Percentiles rank a stretch among this genome's conserved stretches.
phyloP scores from a whole-genome alignment of 208 protist species.

The Wallacemonas sp. region DNA sequence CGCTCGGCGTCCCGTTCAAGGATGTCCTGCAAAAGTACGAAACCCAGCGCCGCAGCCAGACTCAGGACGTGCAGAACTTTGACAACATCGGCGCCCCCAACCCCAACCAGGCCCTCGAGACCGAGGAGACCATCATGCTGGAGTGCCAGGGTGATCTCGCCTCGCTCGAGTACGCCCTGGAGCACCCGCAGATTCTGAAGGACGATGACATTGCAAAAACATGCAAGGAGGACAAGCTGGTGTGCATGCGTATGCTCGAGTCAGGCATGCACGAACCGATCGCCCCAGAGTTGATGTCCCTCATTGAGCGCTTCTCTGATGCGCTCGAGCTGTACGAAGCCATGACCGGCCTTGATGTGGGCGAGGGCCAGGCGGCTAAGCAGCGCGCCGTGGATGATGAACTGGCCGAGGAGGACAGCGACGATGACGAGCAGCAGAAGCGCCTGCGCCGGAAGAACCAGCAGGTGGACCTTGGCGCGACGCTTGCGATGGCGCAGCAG shows the following conservation, averaged over 20 bases:
- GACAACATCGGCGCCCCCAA: constrained; percentile 31
- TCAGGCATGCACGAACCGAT: constrained; percentile 68
- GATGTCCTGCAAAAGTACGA: constrained; percentile 40
- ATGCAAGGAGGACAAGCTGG: constrained; percentile 81
- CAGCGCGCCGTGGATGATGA: constrained; percentile 52
- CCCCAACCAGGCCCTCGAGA: constrained; percentile 63
- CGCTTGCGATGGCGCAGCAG: constrained; percentile 75
- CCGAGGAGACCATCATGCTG: constrained; percentile 74
- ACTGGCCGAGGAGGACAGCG: constrained; percentile 54
- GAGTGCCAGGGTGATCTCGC: constrained; percentile 84
- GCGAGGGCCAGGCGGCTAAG: constrained; percentile 70
- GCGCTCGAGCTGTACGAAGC: constrained; percentile 81
- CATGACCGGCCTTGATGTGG: constrained; percentile 84
- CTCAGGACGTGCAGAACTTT: constrained; percentile 34
- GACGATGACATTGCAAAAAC: constrained; percentile 80
- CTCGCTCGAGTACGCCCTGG: constrained; percentile 86
- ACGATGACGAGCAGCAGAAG: constrained; percentile 81
- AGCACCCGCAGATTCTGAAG: constrained; percentile 81
- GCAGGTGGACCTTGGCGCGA: constrained; percentile 38
- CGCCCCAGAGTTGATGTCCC: constrained; percentile 72
- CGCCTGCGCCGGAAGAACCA: constrained; percentile 43
- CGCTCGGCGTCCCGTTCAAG: constrained; percentile 62
- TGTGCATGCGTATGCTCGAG: constrained; percentile 84
- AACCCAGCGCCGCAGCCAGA: constrained; percentile 30
- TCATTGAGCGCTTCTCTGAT: constrained; percentile 85